Base-by-base conservation (phyloP, 805 yeast genomes). In the Pichia californica region DNA sequence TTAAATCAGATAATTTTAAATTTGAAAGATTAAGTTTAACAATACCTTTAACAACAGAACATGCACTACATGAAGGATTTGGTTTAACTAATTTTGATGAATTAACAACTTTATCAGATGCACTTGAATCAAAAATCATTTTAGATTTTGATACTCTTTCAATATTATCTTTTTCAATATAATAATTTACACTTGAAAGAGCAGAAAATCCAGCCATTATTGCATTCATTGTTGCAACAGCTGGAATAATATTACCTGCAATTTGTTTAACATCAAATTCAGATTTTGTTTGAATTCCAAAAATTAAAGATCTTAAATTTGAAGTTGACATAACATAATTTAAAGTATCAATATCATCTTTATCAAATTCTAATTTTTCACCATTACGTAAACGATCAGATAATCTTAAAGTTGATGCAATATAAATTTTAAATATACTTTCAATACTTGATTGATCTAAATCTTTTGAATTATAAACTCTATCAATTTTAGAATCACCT, bases 181-280 rank as follows among this genome's bases (percentile, higher is more conserved):
- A 83, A 55, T 42, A 77, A 60, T 59, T 75, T 37, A 88, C 64
- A 0, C 95, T 83, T 31, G 82, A 77, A 31, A 91, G 59, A 3
- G 88, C 81, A 14, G 93, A 83, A 52, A 88, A 74, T 0, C 99
- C 99, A 0, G 96, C 88, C 53, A 93, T 81, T 13, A 93, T 82
- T 1, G 99, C 98, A 61, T 93, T 93, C 4, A 97, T 91, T 2
- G 99, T 93, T 6, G 99, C 98, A 53, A 94, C 89, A 0, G 99
- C 99, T 0, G 99, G 99, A 32, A 93, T 93, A 54, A 93, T 93
- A 62, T 91, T 93, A 6, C 99, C 99, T 0, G 99, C 99, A 50
- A 91, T 88, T 56, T 85, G 94, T 60, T 93, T 93, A 48, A 85
- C 77, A 47, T 88, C 95, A 58, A 94, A 93, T 47, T 85, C 81